Evolutionary conservation across 352 stramenopile genomes (phyloP).

Genomic region (Pythium folliculosum): DNA sequence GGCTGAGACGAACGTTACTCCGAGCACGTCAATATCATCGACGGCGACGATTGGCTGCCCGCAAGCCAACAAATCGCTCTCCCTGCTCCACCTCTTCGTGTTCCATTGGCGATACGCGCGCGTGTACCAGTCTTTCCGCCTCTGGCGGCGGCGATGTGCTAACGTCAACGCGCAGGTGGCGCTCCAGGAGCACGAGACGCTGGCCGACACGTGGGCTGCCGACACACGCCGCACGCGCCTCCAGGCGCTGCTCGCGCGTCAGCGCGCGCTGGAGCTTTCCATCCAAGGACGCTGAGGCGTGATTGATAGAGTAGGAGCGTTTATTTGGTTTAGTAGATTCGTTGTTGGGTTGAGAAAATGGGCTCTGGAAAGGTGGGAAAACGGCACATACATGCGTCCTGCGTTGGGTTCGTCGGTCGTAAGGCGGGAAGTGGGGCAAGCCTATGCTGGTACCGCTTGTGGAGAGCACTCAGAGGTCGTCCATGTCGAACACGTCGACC

Average conservation of each 20-base stretch:
- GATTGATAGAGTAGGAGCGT: neutral
- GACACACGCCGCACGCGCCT: constrained; percentile 2
- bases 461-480: constrained; percentile 44
- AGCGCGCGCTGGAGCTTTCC: constrained; percentile 10
- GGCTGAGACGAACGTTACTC: neutral
- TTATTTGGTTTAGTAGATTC: constrained; percentile 20
- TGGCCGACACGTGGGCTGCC: constrained; percentile 20
- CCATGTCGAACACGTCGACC: constrained; percentile 62
- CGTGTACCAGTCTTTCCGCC: constrained; percentile 29
- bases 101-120: constrained; percentile 30
- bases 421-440: neutral
- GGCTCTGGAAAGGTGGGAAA: neutral
- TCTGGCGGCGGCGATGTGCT: constrained; percentile 21
- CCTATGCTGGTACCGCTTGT: neutral
- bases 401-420: neutral
- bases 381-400: constrained; percentile 10
- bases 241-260: constrained; percentile 1
- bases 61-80: constrained; percentile 13
- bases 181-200: constrained; percentile 23
- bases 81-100: constrained; percentile 27
- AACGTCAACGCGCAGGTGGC: constrained; percentile 21
- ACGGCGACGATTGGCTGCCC: constrained; percentile 13
- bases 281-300: neutral
- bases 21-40: neutral
- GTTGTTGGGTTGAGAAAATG: neutral